phyloP scores from a whole-genome alignment of 2,329 filamentous ascomycete species.

The Dactylellina drechsleri region DNA sequence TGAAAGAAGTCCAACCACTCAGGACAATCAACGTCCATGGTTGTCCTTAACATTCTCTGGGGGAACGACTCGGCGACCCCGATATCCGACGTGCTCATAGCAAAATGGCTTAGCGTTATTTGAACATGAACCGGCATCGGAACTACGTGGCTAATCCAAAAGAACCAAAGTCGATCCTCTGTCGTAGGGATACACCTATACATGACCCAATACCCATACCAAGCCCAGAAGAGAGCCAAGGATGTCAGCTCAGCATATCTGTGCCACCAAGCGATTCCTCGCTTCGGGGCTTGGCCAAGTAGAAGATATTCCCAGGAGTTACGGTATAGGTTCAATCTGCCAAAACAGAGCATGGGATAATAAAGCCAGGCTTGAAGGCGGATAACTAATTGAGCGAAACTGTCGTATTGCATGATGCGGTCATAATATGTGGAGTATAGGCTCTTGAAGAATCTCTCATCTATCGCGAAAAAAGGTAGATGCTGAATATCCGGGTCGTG shows the following conservation, averaged over 20 bases:
- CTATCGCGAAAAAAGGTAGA: conserved; percentile 87
- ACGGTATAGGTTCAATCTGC: conserved; percentile 86
- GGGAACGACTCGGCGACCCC: conserved; percentile 86
- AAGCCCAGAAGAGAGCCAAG: conserved; percentile 82
- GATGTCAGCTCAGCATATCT: conserved; percentile 81
- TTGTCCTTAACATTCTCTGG: conserved; percentile 89
- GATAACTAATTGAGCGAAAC: conserved; percentile 75
- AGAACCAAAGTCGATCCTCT: conserved; percentile 75
- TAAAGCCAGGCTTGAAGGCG: conserved; percentile 83
- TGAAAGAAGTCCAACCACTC: conserved; percentile 90
- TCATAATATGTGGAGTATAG: conserved; percentile 86
- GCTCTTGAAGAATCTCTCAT: conserved; percentile 78
- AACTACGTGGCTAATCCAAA: conserved; percentile 82
- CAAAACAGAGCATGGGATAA: conserved; percentile 81
- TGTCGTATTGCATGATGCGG: conserved; percentile 80
- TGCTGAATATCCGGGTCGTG: conserved; percentile 96
- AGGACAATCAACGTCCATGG: conserved; percentile 92
- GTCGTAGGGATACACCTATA: conserved; percentile 77
- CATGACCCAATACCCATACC: conserved; percentile 84
- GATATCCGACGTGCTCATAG: conserved; percentile 89
- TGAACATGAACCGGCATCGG: conserved; percentile 86
- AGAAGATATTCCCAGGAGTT: conserved; percentile 83
- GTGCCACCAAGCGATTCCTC: conserved; percentile 84
- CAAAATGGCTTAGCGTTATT: conserved; percentile 91
- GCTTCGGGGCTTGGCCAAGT: conserved; percentile 74